Conservation (phyloP, 345 rosid genomes). For the Boechera divaricarpa region DNA sequence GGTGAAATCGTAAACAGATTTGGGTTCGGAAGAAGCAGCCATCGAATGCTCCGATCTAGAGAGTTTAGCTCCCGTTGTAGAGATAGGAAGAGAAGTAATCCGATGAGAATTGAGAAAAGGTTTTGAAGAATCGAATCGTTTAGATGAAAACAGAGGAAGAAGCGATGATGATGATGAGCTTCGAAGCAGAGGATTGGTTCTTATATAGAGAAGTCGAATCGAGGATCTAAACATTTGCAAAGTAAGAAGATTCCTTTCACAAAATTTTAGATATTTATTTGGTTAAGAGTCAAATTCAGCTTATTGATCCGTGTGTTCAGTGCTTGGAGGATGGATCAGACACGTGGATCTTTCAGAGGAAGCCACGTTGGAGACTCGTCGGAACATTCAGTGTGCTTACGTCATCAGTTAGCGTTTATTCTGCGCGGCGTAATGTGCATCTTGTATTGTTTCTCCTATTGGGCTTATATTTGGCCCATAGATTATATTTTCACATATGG, state of each 20-base stretch:
- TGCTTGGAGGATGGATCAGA: constrained; percentile 8
- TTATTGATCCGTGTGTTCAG: constrained; percentile 19
- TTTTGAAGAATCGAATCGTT: constrained; percentile 30
- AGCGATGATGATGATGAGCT: constrained; percentile 31
- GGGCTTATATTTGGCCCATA: not conserved
- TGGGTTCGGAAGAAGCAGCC: constrained; percentile 64
- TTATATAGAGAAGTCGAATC: constrained; percentile 39
- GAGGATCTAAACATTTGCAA: constrained; percentile 48
- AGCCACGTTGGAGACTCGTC: constrained; percentile 20
- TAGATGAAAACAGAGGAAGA: constrained; percentile 26
- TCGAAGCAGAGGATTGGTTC: constrained; percentile 30
- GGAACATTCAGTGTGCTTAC: no score
- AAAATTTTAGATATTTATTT: constrained; percentile 14
- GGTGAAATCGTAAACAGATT: constrained; percentile 75
- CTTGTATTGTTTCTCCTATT: not conserved
- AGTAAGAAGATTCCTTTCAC: constrained; percentile 10
- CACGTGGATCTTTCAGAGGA: constrained; percentile 9
- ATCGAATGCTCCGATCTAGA: constrained; percentile 56
- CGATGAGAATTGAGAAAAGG: constrained; percentile 39
- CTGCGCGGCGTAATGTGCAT: constrained; percentile 15
- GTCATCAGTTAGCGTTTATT: not conserved
- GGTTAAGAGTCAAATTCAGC: not conserved
- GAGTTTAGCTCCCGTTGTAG: constrained; percentile 31
- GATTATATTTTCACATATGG: no score
- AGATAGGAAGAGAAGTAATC: constrained; percentile 27